These are phyloP conservation scores for Eragrostis curvula DNA, from an alignment of 176 grass and related monocot genomes.

Conservation along the genomic window DNA sequence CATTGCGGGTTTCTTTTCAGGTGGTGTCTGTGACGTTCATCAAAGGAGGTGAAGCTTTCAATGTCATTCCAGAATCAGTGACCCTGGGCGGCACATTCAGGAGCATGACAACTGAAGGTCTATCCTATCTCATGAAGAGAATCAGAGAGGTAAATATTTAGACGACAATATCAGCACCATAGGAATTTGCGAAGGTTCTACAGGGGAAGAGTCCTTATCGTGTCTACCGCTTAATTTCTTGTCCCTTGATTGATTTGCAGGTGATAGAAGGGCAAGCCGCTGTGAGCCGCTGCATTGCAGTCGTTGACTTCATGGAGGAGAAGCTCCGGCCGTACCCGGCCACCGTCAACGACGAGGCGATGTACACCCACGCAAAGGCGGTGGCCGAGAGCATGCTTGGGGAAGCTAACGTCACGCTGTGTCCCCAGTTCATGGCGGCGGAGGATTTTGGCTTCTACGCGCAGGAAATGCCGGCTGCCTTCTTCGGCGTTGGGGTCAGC, in stretches of 20 bases:
- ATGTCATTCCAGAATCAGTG: slow-evolving; percentile 62
- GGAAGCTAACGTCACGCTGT: slow-evolving; percentile 42
- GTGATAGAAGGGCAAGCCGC: slow-evolving; percentile 60
- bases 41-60: slow-evolving; percentile 66
- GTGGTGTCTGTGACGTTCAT: slow-evolving; percentile 69
- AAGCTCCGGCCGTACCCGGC: slow-evolving; percentile 58
- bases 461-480: slow-evolving; percentile 50
- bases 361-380: slow-evolving; percentile 56
- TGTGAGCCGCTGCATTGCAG: slow-evolving; percentile 52
- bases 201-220: too few species aligned
- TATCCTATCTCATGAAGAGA: slow-evolving; percentile 50
- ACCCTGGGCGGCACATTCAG: slow-evolving; percentile 76
- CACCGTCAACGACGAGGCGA: slow-evolving; percentile 53
- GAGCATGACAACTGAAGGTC: slow-evolving; percentile 64
- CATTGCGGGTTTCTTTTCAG: slow-evolving; percentile 5
- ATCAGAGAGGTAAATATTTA: slow-evolving; percentile 67
- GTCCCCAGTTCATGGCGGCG: slow-evolving; percentile 26
- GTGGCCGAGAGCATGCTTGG: slow-evolving; percentile 63
- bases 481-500: slow-evolving; percentile 55
- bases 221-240: too few species aligned
- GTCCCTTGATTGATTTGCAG: slow-evolving; percentile 11
- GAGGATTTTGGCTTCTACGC: slow-evolving; percentile 84
- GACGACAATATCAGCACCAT: too few species aligned
- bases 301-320: slow-evolving; percentile 67
- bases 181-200: too few species aligned